phyloP scores from a whole-genome alignment of 352 stramenopile species.

The Globisporangium alternatum region DNA sequence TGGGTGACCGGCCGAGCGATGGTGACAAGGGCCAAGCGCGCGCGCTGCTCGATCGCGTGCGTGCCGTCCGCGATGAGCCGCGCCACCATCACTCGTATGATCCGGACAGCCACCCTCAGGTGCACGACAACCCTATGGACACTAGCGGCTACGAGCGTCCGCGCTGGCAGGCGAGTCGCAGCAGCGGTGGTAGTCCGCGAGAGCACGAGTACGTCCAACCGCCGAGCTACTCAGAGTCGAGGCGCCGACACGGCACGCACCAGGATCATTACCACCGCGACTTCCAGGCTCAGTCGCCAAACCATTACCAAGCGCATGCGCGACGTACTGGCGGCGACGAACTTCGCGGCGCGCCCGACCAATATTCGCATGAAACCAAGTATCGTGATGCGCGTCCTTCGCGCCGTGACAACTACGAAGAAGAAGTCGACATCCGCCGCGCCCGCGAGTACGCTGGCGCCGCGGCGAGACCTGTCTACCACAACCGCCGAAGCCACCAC shows the following conservation, averaged over 20 bases:
- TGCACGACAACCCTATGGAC: background rate
- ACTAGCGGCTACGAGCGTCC: constrained; percentile 3
- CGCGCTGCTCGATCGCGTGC: constrained; percentile 40
- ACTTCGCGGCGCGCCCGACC: background rate
- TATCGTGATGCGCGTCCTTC: background rate
- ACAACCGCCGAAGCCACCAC: background rate
- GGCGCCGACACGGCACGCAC: background rate
- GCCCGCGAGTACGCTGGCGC: background rate
- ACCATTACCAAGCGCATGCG: background rate
- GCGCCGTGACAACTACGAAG: background rate
- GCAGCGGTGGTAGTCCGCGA: background rate
- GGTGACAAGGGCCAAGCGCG: constrained; percentile 28
- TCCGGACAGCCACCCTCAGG: background rate
- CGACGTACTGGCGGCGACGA: background rate
- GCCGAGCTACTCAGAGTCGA: background rate
- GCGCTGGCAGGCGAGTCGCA: background rate
- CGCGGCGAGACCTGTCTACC: background rate
- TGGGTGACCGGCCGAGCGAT: constrained; percentile 3
- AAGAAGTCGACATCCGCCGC: background rate
- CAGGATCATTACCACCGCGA: background rate
- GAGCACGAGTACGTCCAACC: background rate
- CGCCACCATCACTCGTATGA: constrained; percentile 4
- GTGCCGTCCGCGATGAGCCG: constrained; percentile 7
- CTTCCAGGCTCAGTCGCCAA: background rate
- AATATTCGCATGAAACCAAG: background rate